Evolutionary conservation across 2,329 filamentous ascomycete genomes (phyloP).

Genomic region (Metarhizium rileyi): DNA sequence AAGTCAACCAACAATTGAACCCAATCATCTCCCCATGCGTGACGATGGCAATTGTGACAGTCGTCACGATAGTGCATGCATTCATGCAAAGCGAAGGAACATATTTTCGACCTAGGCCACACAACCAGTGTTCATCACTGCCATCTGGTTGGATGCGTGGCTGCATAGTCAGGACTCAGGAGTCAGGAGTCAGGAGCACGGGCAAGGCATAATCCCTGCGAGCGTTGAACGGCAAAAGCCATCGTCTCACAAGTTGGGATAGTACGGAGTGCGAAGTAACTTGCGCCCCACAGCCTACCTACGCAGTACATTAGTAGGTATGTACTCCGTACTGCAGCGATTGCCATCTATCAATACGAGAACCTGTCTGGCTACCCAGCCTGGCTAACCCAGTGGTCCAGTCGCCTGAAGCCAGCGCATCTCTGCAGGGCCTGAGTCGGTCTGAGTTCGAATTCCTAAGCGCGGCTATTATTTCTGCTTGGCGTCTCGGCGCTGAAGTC

Average conservation of each 20-base stretch:
- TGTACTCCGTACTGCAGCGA: too few relatives aligned
- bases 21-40: not conserved
- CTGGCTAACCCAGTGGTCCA: too few relatives aligned
- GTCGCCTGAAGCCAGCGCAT: too few relatives aligned
- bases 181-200: not conserved
- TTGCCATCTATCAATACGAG: too few relatives aligned
- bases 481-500: not conserved
- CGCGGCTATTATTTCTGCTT: not conserved
- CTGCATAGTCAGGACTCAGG: too few relatives aligned
- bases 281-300: too few relatives aligned
- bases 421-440: too few relatives aligned
- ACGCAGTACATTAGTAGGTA: too few relatives aligned
- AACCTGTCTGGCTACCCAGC: too few relatives aligned
- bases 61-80: not conserved
- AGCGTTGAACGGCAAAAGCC: not conserved
- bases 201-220: not conserved
- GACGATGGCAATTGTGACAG: not conserved
- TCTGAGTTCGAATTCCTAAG: not conserved
- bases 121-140: not conserved
- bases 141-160: not conserved
- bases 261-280: too few relatives aligned
- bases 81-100: not conserved
- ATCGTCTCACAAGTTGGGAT: too few relatives aligned
- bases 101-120: too few relatives aligned
- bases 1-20: not conserved